A percentile compares a stretch with the other conserved stretches of the same genome.
Evolutionary conservation across 768 basidiomycete species (phyloP).

Genomic region (Solioccasus polychromus): DNA sequence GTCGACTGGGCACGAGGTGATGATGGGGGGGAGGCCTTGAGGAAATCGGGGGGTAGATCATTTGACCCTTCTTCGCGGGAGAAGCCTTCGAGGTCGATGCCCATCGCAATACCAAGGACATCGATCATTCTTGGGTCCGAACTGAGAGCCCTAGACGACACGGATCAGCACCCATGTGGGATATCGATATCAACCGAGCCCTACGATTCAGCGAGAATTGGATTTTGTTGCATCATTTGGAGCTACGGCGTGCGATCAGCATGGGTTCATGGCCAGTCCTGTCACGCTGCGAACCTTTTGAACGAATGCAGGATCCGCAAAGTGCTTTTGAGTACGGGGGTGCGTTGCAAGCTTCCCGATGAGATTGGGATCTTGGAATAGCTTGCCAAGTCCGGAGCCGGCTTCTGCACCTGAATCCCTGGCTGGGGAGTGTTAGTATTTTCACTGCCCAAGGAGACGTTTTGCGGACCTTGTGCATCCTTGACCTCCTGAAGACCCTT

Average conservation of each 20-base stretch:
- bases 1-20: constrained; percentile 31
- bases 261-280: neutral
- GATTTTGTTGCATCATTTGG: constrained; percentile 65
- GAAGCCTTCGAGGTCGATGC: constrained; percentile 87
- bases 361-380: constrained; percentile 84
- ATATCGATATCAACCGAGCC: constrained; percentile 10
- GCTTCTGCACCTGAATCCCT: constrained; percentile 37
- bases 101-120: constrained; percentile 90
- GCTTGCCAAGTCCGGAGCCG: constrained; percentile 63
- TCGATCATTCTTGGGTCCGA: constrained; percentile 89
- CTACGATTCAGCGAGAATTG: constrained; percentile 57
- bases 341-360: constrained; percentile 81
- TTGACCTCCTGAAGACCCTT: constrained; percentile 89
- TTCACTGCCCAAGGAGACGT: neutral
- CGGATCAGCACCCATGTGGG: constrained; percentile 3
- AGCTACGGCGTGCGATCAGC: constrained; percentile 38
- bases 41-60: constrained; percentile 65
- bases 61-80: constrained; percentile 81
- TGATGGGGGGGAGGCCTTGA: constrained; percentile 25
- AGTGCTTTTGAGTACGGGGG: constrained; percentile 79
- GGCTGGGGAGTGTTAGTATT: constrained; percentile 22
- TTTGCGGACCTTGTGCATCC: constrained; percentile 68
- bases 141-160: constrained; percentile 48
- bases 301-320: constrained; percentile 81
- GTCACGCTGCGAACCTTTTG: constrained; percentile 46